A percentile compares a stretch with the other conserved stretches of the same genome.
Evolutionary conservation across 2,329 filamentous ascomycete genomes (phyloP).

Genomic region (Cordyceps cicadae): DNA sequence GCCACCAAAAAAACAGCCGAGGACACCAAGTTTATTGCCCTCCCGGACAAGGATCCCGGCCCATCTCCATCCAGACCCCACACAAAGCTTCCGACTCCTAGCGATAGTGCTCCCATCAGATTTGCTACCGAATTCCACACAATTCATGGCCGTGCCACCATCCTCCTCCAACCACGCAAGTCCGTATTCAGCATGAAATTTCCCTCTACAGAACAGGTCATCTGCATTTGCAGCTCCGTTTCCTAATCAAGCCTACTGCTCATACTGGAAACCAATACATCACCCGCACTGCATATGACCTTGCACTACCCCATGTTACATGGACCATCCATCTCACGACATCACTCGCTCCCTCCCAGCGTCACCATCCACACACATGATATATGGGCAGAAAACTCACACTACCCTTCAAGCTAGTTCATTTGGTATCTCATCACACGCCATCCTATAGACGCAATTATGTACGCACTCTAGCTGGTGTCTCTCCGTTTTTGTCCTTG

Average conservation of each 20-base stretch:
- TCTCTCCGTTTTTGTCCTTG: background rate
- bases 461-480: background rate
- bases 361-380: constrained; percentile 19
- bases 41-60: background rate
- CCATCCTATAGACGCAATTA: background rate
- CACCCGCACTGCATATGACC: background rate
- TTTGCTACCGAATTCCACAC: too few relatives aligned
- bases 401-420: background rate
- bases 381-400: background rate
- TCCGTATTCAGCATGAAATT: too few relatives aligned
- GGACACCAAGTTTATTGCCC: background rate
- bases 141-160: too few relatives aligned
- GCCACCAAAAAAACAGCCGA: background rate
- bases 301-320: background rate
- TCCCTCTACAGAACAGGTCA: too few relatives aligned
- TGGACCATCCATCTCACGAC: background rate
- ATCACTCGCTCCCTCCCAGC: background rate
- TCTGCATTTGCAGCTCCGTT: background rate
- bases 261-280: too few relatives aligned
- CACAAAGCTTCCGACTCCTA: background rate
- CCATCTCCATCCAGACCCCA: background rate
- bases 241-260: background rate
- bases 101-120: too few relatives aligned
- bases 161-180: too few relatives aligned
- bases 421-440: constrained; percentile 10